Evolutionary conservation across 805 yeast genomes (phyloP).

Genomic region (Wickerhamiella brachini): DNA sequence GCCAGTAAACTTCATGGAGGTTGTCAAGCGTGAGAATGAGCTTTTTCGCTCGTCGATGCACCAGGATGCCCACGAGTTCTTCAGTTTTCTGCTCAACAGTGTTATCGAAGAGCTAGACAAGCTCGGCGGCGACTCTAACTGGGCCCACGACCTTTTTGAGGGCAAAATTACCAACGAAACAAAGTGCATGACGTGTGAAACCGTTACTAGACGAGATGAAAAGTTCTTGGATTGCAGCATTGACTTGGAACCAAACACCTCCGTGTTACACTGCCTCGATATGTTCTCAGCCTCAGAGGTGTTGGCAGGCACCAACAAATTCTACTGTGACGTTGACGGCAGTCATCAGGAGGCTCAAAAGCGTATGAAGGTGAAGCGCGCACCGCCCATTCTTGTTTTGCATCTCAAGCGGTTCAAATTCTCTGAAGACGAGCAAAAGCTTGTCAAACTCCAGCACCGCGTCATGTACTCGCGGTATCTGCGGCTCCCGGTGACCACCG

Average conservation of each 20-base stretch:
- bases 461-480: constrained; percentile 67
- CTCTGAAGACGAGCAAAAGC: constrained; percentile 64
- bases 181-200: constrained; percentile 81
- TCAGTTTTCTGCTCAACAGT: constrained; percentile 75
- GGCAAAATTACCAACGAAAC: constrained; percentile 80
- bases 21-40: constrained; percentile 68
- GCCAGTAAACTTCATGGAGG: constrained; percentile 59
- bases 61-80: constrained; percentile 96
- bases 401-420: constrained; percentile 89
- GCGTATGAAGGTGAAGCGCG: constrained; percentile 60
- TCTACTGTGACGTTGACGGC: constrained; percentile 81
- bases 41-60: constrained; percentile 86
- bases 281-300: constrained; percentile 80
- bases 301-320: constrained; percentile 76
- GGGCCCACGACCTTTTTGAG: constrained; percentile 63
- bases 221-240: constrained; percentile 75
- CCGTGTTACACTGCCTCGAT: constrained; percentile 62
- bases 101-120: constrained; percentile 34
- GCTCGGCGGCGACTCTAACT: constrained; percentile 12
- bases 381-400: constrained; percentile 68
- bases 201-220: constrained; percentile 67
- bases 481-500: constrained; percentile 51
- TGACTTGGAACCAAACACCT: constrained; percentile 63
- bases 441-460: constrained; percentile 76
- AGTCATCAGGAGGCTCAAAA: constrained; percentile 90